A percentile compares a stretch with the other conserved stretches of the same genome.
Evolutionary conservation across 129 eudicot species (phyloP).

Genomic region (Logfia minima): DNA sequence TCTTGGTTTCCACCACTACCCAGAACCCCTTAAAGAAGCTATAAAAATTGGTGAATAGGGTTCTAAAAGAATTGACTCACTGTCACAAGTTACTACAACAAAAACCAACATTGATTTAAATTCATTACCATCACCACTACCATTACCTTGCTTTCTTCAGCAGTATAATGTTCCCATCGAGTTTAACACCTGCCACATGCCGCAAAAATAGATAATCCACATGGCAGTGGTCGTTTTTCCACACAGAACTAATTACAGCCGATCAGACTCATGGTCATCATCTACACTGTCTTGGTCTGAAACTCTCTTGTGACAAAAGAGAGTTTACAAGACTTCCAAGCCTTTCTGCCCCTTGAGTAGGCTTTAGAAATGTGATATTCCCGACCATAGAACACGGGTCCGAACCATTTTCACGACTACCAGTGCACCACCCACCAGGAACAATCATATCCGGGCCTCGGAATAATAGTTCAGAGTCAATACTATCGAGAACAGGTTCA

Average conservation of each 20-base stretch:
- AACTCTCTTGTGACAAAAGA: constrained; percentile 42
- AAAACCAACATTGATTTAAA: constrained; percentile 14
- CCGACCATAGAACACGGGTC: constrained; percentile 58
- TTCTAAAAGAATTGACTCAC: constrained; percentile 25
- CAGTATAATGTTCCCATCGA: constrained; percentile 23
- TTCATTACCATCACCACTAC: background rate
- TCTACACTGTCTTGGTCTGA: constrained; percentile 50
- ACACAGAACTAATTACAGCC: constrained; percentile 31
- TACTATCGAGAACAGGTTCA: constrained; percentile 58
- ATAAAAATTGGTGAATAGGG: constrained; percentile 30
- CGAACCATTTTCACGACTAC: constrained; percentile 52
- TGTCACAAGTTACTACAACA: constrained; percentile 29
- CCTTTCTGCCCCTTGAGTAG: constrained; percentile 53
- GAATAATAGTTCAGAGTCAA: constrained; percentile 52
- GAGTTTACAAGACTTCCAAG: constrained; percentile 42
- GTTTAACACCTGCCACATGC: constrained; percentile 20
- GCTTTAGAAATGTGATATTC: constrained; percentile 36
- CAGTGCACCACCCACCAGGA: constrained; percentile 76
- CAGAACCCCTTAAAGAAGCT: constrained; percentile 1
- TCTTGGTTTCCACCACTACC: background rate
- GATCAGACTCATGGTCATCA: constrained; percentile 7
- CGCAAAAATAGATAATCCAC: constrained; percentile 15
- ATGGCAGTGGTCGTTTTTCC: background rate
- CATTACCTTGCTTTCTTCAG: constrained; percentile 40
- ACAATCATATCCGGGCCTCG: constrained; percentile 59